Conservation (phyloP, 257 asterid species). For the Nyctanthes arbortristis region DNA sequence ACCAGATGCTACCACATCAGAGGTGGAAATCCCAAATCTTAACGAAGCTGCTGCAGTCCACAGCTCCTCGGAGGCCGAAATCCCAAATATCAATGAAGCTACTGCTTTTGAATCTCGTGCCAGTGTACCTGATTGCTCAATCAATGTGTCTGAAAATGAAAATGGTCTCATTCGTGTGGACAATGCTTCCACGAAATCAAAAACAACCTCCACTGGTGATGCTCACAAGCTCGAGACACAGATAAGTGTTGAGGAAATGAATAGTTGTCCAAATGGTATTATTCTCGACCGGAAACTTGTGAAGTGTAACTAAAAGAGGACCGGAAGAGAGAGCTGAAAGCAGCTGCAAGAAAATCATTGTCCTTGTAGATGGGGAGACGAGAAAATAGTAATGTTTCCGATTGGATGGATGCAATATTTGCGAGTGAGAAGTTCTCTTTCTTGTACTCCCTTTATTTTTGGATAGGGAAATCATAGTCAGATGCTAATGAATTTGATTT, state of each 20-base stretch:
- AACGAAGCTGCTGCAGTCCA: too few species aligned
- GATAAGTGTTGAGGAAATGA: conserved; percentile 25
- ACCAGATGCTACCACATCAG: conserved; percentile 13
- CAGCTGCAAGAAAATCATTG: neutral
- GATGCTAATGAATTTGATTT: conserved; percentile 1
- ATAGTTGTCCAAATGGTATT: conserved; percentile 19
- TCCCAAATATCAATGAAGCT: conserved; percentile 10
- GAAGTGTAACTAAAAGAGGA: neutral
- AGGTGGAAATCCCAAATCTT: too few species aligned
- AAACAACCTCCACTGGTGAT: conserved; percentile 8
- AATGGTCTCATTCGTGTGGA: neutral
- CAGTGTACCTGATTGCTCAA: conserved; percentile 8
- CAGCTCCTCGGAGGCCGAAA: conserved; percentile 12
- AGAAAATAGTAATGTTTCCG: neutral
- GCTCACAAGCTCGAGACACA: conserved; percentile 30
- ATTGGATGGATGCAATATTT: neutral
- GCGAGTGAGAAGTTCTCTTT: neutral
- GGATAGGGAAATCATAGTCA: conserved; percentile 8
- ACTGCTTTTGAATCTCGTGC: conserved; percentile 27
- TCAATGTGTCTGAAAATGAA: conserved; percentile 15
- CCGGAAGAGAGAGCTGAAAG: conserved; percentile 8
- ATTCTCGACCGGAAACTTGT: conserved; percentile 12
- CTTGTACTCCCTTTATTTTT: conserved; percentile 8
- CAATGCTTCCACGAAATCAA: neutral
- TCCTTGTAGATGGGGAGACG: conserved; percentile 3